Percentiles rank a stretch among this genome's conserved stretches.
phyloP scores from a whole-genome alignment of 306 rosid genomes.

The Medicago ruthenica region DNA sequence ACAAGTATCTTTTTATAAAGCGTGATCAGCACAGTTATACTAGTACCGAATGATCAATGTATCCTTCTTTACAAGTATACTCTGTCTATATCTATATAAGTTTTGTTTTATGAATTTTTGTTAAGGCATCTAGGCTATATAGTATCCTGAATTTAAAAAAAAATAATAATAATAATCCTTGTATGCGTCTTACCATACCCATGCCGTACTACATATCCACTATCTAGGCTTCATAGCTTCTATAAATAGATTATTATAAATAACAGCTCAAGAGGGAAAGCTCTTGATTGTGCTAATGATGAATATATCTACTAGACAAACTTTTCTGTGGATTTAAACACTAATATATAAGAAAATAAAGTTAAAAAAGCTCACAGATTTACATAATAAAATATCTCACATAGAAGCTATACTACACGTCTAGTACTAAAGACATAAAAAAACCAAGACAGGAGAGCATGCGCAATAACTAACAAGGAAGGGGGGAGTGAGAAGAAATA shows the following conservation, averaged over 20 bases:
- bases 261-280: conserved; percentile 1
- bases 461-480: conserved; percentile 16
- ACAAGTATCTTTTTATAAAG: neutral
- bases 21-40: neutral
- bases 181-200: neutral
- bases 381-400: neutral
- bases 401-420: conserved; percentile 18
- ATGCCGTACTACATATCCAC: neutral
- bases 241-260: conserved; percentile 1
- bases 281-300: conserved; percentile 14
- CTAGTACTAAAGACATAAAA: neutral
- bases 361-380: neutral
- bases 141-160: neutral
- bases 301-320: conserved; percentile 8
- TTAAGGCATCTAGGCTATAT: neutral
- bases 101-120: neutral
- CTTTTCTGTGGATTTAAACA: neutral
- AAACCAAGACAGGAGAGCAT: neutral
- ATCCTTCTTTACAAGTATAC: neutral
- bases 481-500: neutral
- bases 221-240: neutral
- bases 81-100: neutral
- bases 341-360: conserved; percentile 11
- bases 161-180: neutral
- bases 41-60: neutral